Evolutionary conservation across 768 basidiomycete species (phyloP).

Genomic region (Amanita polypyramis): DNA sequence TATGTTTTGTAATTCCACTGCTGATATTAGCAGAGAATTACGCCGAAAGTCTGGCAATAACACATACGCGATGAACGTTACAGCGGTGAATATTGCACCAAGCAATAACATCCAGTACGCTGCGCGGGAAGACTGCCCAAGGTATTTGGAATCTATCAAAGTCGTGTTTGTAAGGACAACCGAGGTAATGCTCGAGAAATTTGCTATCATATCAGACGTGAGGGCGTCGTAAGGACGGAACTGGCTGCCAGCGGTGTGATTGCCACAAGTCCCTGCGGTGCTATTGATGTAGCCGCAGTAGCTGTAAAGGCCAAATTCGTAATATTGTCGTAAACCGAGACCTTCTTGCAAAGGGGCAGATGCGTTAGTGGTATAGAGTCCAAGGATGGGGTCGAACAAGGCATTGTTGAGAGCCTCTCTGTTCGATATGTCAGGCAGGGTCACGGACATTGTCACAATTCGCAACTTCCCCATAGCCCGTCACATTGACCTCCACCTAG

Average conservation of each 20-base stretch:
- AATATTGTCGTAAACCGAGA: slow-evolving; percentile 57
- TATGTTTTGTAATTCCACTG: slow-evolving; percentile 61
- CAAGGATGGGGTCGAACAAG: slow-evolving; percentile 45
- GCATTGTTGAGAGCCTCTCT: slow-evolving; percentile 42
- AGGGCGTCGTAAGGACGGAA: slow-evolving; percentile 60
- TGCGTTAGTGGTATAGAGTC: slow-evolving; percentile 58
- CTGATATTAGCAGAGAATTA: slow-evolving; percentile 10
- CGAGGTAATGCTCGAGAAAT: slow-evolving; percentile 47
- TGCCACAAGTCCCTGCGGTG: slow-evolving; percentile 53
- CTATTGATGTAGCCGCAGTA: slow-evolving; percentile 64
- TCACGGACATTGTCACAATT: slow-evolving; percentile 1
- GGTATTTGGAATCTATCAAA: slow-evolving; percentile 50
- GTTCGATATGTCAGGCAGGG: neutral
- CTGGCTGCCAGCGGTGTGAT: slow-evolving; percentile 42
- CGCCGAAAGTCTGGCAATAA: slow-evolving; percentile 1
- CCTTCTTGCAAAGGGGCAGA: slow-evolving; percentile 45
- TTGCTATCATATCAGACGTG: slow-evolving; percentile 54
- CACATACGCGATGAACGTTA: slow-evolving; percentile 60
- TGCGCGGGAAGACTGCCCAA: slow-evolving; percentile 52
- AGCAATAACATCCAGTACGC: slow-evolving; percentile 72
- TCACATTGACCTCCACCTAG: slow-evolving; percentile 61
- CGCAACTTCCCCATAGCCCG: slow-evolving; percentile 52
- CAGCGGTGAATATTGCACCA: slow-evolving; percentile 54
- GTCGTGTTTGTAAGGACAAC: slow-evolving; percentile 41
- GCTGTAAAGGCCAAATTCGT: slow-evolving; percentile 75